Conservation (phyloP, 2,329 filamentous ascomycete genomes). For the Penicillium sp. region DNA sequence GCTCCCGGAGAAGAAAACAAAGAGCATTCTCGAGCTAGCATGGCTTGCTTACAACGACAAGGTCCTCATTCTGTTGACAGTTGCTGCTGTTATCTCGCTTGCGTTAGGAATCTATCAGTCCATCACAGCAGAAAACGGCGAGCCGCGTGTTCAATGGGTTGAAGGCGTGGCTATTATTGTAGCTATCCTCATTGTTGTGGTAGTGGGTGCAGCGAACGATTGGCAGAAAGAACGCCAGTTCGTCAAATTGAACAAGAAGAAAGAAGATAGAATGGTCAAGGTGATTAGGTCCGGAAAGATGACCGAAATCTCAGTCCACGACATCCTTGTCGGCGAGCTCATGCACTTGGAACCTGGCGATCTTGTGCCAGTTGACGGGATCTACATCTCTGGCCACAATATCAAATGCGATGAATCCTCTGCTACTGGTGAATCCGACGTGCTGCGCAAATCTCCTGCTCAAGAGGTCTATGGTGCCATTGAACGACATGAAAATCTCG, state of each 20-base stretch:
- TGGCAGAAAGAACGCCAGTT: conserved; percentile 84
- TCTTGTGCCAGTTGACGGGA: conserved; percentile 73
- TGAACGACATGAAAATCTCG: conserved; percentile 62
- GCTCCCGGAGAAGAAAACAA: conserved; percentile 71
- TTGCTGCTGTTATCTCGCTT: conserved; percentile 74
- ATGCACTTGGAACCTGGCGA: conserved; percentile 75
- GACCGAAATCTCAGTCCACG: conserved; percentile 70
- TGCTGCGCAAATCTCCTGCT: conserved; percentile 69
- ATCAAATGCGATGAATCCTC: conserved; percentile 76
- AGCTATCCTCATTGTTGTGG: conserved; percentile 75
- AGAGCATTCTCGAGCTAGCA: conserved; percentile 70
- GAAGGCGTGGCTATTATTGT: conserved; percentile 80
- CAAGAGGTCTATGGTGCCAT: conserved; percentile 69
- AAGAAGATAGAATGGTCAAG: conserved; percentile 75
- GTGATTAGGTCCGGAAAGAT: conserved; percentile 76
- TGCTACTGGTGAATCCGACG: conserved; percentile 75
- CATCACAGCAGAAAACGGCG: conserved; percentile 58
- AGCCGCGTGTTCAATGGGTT: conserved; percentile 74
- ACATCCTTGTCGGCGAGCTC: conserved; percentile 75
- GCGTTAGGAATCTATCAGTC: conserved; percentile 77
- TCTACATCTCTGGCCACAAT: conserved; percentile 69
- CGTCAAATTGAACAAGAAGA: conserved; percentile 79
- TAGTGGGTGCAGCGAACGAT: conserved; percentile 79
- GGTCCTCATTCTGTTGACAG: conserved; percentile 72
- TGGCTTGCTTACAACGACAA: conserved; percentile 88